Conservation (phyloP, 768 basidiomycete species). For the Epithele typhae region DNA sequence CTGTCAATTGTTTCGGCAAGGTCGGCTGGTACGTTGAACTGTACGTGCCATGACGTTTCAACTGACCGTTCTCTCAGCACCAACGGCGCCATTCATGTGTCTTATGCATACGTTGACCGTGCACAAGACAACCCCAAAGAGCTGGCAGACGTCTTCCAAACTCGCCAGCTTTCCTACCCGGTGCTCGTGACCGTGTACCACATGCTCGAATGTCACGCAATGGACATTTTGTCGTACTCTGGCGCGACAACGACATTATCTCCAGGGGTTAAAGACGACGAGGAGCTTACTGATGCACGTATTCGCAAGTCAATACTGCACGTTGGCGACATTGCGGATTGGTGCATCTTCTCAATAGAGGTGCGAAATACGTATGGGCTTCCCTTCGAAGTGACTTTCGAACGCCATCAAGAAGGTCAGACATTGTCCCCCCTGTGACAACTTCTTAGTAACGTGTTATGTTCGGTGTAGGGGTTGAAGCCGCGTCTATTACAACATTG, state of each 20-base stretch:
- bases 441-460: neutral
- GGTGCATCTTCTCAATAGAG: conserved; percentile 87
- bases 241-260: conserved; percentile 11
- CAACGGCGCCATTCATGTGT: conserved; percentile 73
- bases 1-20: conserved; percentile 81
- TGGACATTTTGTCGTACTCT: conserved; percentile 75
- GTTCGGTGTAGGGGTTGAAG: conserved; percentile 35
- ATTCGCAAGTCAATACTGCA: conserved; percentile 30
- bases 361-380: conserved; percentile 90
- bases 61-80: conserved; percentile 44
- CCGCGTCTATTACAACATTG: conserved; percentile 44
- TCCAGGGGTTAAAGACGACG: conserved; percentile 14
- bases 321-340: conserved; percentile 50
- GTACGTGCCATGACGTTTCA: conserved; percentile 8
- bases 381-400: conserved; percentile 86
- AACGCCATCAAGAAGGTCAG: conserved; percentile 59
- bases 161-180: conserved; percentile 84
- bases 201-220: conserved; percentile 82
- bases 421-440: too few species aligned
- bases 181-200: conserved; percentile 93
- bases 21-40: conserved; percentile 72
- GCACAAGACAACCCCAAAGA: conserved; percentile 25
- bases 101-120: conserved; percentile 71
- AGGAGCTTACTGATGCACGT: conserved; percentile 14
- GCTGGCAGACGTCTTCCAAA: conserved; percentile 61